phyloP scores from a whole-genome alignment of 148 eudicot genomes.

The Chenopodium formosanum region DNA sequence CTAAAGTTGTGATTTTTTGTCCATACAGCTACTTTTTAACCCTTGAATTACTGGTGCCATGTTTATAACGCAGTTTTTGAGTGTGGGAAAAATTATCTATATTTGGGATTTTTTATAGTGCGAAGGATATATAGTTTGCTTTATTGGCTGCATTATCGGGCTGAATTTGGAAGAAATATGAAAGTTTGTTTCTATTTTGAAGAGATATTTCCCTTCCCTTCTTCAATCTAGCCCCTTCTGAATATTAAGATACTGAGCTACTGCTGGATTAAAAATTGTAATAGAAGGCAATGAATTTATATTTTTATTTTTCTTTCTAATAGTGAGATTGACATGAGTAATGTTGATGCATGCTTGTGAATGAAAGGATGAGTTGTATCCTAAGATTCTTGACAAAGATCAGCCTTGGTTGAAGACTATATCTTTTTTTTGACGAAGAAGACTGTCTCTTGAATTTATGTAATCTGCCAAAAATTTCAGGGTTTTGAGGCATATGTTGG shows the following conservation, averaged over 20 bases:
- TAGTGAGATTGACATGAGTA: background rate
- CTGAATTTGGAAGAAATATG: background rate
- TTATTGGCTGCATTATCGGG: too few species aligned
- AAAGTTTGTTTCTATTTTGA: background rate
- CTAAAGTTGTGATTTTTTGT: background rate
- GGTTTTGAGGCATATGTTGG: constrained; percentile 61
- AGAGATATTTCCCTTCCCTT: background rate
- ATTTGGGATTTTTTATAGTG: background rate
- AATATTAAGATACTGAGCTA: background rate
- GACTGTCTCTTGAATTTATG: background rate
- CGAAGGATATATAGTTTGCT: background rate
- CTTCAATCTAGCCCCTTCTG: background rate
- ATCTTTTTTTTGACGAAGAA: background rate
- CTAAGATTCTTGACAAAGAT: too few species aligned
- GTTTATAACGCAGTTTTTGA: background rate
- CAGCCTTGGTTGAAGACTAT: constrained; percentile 6
- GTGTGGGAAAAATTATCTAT: background rate
- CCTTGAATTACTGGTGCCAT: background rate
- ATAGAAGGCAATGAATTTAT: background rate
- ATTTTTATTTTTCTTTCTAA: too few species aligned
- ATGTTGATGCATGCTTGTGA: background rate
- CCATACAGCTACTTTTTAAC: background rate
- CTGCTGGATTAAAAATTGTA: background rate
- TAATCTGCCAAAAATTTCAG: constrained; percentile 22
- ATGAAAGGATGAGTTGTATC: background rate